Percentiles rank a stretch among this genome's conserved stretches.
Evolutionary conservation across 306 rosid genomes (phyloP).

Genomic region (Cicer bijugum): DNA sequence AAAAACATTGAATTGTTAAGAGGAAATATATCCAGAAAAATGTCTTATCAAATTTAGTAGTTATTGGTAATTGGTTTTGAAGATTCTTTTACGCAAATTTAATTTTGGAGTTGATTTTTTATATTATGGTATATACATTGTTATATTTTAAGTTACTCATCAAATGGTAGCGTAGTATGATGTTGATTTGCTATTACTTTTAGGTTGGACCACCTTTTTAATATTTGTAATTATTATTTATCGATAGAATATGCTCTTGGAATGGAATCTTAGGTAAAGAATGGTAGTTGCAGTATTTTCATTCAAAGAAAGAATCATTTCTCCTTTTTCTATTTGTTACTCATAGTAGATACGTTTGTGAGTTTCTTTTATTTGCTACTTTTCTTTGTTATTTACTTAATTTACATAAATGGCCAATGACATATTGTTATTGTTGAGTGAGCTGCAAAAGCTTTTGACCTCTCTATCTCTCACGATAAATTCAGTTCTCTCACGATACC

Average conservation of each 20-base stretch:
- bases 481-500: not conserved
- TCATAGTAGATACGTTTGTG: not conserved
- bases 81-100: too few relatives aligned
- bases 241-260: conserved; percentile 34
- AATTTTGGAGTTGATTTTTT: too few relatives aligned
- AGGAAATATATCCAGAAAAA: too few relatives aligned
- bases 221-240: not conserved
- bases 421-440: not conserved
- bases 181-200: conserved; percentile 15
- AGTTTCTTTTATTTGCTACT: not conserved
- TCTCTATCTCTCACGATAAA: not conserved
- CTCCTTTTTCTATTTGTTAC: not conserved
- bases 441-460: not conserved
- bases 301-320: not conserved
- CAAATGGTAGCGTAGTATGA: conserved; percentile 31
- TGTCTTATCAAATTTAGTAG: too few relatives aligned
- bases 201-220: not conserved
- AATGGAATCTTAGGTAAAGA: conserved; percentile 43
- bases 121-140: too few relatives aligned
- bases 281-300: conserved; percentile 10
- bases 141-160: too few relatives aligned
- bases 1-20: too few relatives aligned
- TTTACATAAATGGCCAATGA: not conserved
- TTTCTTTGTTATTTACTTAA: not conserved
- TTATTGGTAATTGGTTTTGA: too few relatives aligned